Evolutionary conservation across 2,329 filamentous ascomycete species (phyloP).

Genomic region (Talaromyces sp.): DNA sequence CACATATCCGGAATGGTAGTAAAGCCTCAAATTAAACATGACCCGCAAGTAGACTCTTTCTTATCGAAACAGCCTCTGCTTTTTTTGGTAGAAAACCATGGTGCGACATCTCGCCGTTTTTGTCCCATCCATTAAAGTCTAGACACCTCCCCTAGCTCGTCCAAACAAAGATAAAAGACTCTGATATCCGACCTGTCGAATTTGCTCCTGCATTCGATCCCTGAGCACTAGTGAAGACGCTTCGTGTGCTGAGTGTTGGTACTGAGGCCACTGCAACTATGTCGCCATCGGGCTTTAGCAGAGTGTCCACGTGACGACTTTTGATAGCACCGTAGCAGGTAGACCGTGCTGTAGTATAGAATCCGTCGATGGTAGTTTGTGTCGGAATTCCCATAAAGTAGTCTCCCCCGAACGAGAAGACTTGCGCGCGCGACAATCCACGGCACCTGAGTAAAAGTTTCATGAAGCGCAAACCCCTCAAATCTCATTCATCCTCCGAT

Average conservation of each 20-base stretch:
- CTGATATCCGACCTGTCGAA: background rate
- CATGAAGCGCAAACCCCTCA: background rate
- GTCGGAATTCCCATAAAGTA: background rate
- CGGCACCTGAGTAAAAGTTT: background rate
- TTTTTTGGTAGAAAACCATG: background rate
- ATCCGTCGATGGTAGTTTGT: too few relatives aligned
- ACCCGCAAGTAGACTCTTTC: background rate
- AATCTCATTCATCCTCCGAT: constrained; percentile 47
- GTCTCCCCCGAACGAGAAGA: background rate
- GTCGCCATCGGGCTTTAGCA: background rate
- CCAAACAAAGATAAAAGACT: background rate
- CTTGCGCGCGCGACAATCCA: background rate
- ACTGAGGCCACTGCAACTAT: background rate
- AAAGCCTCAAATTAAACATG: background rate
- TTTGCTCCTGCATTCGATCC: background rate
- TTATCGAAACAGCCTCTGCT: background rate
- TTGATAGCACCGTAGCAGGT: background rate
- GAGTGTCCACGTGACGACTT: background rate
- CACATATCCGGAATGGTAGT: background rate
- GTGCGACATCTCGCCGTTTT: background rate
- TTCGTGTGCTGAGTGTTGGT: background rate
- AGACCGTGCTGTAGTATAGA: background rate
- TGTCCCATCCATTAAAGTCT: background rate
- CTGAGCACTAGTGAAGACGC: too few relatives aligned
- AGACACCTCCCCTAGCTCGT: background rate